Evolutionary conservation across 1,139 yeast species (phyloP), one percentile per base, ranked within the genome.

Genomic region (Yamadazyma jaroonii): DNA sequence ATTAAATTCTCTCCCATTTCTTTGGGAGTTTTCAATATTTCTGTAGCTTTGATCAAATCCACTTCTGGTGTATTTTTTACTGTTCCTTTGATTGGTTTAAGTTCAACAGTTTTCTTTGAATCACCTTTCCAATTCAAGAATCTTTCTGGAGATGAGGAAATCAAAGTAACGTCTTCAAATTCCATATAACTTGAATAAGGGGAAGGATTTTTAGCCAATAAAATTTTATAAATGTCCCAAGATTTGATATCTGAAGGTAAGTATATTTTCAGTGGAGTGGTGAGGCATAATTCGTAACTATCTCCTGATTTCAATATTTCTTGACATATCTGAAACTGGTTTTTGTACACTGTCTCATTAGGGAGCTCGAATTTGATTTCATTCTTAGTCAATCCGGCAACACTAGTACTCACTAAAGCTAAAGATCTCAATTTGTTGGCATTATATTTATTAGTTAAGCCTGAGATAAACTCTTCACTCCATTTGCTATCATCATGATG

Each of bases 71-170:
- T 64, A 48, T 88, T 89, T 44, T 70, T 77, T 1, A 94, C 96
- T 0, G 99, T 94, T 3, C 98, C 99, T 56, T 94, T 94, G 42
- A 94, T 92, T 1, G 99, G 99, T 36, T 97, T 72, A 52, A 92
- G 71, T 59, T 92, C 95, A 44, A 92, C 85, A 3, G 57, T 48
- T 34, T 64, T 61, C 9, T 36, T 35, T 3, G 36, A 44, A 14
- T 49, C 50, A 32, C 66, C 70, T 46, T 73, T 72, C 97, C 97
- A 94, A 3, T 84, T 77, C 40, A 94, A 61, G 53, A 92, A 94
- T 41, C 98, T 67, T 57, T 94, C 99, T 0, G 99, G 99, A 0
- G 97, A 90, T 0, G 97, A 84, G 1, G 96, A 88, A 4, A 92
- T 72, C 29, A 94, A 64, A 4, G 71, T 63, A 28, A 86, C 77